Evolutionary conservation across 192 early-diverging fungal species (phyloP), one percentile per base, ranked within the genome.

Genomic region (Cetraspora pellucida): DNA sequence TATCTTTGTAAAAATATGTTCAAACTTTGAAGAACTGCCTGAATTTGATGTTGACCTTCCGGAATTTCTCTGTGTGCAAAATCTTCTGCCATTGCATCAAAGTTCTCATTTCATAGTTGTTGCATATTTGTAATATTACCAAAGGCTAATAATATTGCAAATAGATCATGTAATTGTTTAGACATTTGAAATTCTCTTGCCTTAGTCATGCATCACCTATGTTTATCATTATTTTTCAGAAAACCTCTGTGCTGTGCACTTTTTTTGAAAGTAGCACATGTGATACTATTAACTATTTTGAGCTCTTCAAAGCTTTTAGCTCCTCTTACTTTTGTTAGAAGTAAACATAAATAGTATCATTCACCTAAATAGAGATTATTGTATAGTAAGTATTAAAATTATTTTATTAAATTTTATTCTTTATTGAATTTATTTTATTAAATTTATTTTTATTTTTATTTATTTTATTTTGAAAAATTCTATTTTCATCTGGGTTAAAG

Each of bases 281-380:
- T 2, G 1, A 19, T 17, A 25, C 59, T 25, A 30, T 70, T n/a
- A 27, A 81, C 72, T 16, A 64, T 78, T 25, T 72, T 46, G 13
- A 78, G 10, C 25, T 81, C 54, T 23, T 75, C 77, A 45, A 70
- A 81, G 0, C 63, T 74, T 50, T 10, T 74, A 16, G 80, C 69
- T 49, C 31, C 28, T 46, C 28, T 28, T 19, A 81, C 72, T 37
- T 27, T 61, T 21, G 27, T 59, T 13, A 81, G 63, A 25, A 81
- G 64, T 21, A 79, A n/a, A 21, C 65, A 64, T 2, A 81, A 66
- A 46, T 81, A 81, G 23, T 73, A 81, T 25, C 76, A 16, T 28
- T 81, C 72, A 14, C 81, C 80, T 44, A 37, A 37, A 37, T 5
- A 37, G 31, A 37, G 31, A 37, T 37, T 37, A 37, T 37, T 37